These are phyloP conservation scores for Lepidium sativum DNA, from an alignment of 345 rosid genomes.

Conservation along the genomic window DNA sequence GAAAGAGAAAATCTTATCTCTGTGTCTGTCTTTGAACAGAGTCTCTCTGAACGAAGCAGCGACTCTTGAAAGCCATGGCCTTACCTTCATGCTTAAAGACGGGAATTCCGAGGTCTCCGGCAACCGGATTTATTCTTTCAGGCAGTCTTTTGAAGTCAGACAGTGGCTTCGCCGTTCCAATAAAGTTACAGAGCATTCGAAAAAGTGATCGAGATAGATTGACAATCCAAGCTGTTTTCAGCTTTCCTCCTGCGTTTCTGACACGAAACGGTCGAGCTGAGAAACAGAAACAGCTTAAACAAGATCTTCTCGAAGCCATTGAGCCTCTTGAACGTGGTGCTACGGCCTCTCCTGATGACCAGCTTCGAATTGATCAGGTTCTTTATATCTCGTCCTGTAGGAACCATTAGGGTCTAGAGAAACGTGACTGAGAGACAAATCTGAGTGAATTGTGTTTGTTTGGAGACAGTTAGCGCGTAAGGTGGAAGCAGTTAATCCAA, in stretches of 20 bases:
- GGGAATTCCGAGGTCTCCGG: slow-evolving; percentile 16
- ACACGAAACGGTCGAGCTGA: slow-evolving; percentile 52
- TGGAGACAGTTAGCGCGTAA: slow-evolving; percentile 53
- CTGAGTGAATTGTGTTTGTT: not conserved
- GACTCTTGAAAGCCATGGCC: slow-evolving; percentile 13
- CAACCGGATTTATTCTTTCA: slow-evolving; percentile 9
- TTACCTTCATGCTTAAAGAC: slow-evolving; percentile 23
- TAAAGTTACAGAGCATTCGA: slow-evolving; percentile 7
- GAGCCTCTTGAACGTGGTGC: slow-evolving; percentile 75
- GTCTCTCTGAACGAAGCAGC: not conserved
- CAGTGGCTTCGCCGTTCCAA: slow-evolving; percentile 11
- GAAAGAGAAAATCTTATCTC: slow-evolving; percentile 18
- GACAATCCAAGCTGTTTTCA: slow-evolving; percentile 35
- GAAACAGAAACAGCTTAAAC: slow-evolving; percentile 43
- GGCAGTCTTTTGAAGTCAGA: slow-evolving; percentile 17
- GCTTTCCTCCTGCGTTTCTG: slow-evolving; percentile 77
- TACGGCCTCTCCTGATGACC: slow-evolving; percentile 70
- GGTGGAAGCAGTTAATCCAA: slow-evolving; percentile 73
- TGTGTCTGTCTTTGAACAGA: not conserved
- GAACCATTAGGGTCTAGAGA: not conserved
- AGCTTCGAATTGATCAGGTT: slow-evolving; percentile 64
- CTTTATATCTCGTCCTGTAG: not conserved
- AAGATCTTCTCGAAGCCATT: slow-evolving; percentile 68
- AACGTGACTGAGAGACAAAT: not conserved
- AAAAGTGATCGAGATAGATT: slow-evolving; percentile 32